A percentile compares a stretch with the other conserved stretches of the same genome.
Conservation (phyloP, 352 stramenopile genomes). For the Pythium oligandrum region DNA sequence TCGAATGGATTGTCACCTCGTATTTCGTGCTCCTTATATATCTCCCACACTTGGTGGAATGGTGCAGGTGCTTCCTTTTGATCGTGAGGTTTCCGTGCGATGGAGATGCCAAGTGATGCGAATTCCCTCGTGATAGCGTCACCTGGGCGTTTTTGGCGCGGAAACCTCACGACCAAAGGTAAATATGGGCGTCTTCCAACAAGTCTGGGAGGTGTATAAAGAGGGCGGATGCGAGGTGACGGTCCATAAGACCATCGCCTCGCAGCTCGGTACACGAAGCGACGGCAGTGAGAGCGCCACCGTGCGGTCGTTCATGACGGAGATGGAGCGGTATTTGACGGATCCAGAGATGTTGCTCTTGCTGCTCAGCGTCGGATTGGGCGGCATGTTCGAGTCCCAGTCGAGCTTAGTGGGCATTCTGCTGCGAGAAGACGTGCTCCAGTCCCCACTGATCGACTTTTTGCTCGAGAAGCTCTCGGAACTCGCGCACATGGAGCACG, state of each 20-base stretch:
- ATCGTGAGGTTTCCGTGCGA: too few species aligned
- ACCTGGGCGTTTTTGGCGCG: too few species aligned
- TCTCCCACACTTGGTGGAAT: too few species aligned
- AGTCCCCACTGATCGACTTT: constrained; percentile 36
- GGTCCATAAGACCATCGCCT: constrained; percentile 28
- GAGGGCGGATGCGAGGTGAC: constrained; percentile 31
- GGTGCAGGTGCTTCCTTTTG: too few species aligned
- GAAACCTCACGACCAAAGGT: too few species aligned
- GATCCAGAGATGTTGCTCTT: constrained; percentile 36
- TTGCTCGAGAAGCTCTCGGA: constrained; percentile 56
- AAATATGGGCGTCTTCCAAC: constrained; percentile 28
- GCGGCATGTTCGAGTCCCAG: constrained; percentile 34
- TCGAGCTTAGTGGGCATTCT: constrained; percentile 55
- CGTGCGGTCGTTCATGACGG: constrained; percentile 24
- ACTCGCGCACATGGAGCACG: constrained; percentile 29
- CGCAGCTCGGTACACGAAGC: constrained; percentile 19
- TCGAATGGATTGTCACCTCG: too few species aligned
- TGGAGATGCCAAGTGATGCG: too few species aligned
- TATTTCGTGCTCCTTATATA: too few species aligned
- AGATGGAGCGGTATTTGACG: constrained; percentile 32
- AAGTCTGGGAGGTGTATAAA: constrained; percentile 44
- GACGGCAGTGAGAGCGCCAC: constrained; percentile 16
- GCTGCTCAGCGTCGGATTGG: constrained; percentile 41
- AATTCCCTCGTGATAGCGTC: too few species aligned
- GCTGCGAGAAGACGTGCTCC: constrained; percentile 42